These are phyloP conservation scores for Leishmania major DNA, from an alignment of 208 protist species.

Conservation along the genomic window DNA sequence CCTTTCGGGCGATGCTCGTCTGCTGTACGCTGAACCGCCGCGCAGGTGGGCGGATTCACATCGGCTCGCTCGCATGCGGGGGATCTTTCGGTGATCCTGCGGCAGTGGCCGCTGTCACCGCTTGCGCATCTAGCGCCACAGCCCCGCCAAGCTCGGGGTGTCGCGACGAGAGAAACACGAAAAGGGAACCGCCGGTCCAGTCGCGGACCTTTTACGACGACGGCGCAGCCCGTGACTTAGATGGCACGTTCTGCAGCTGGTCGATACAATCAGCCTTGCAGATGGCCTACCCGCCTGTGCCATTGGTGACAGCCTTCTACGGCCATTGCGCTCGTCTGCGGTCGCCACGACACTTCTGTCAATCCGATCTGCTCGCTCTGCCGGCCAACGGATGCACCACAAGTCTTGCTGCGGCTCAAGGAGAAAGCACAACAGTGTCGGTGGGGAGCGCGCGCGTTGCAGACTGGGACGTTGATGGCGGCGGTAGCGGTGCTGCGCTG, in stretches of 20 bases:
- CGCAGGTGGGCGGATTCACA: background rate
- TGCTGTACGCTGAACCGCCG: background rate
- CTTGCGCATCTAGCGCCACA: background rate
- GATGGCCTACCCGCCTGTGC: conserved; percentile 4
- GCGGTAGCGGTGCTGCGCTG: background rate
- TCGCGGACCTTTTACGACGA: background rate
- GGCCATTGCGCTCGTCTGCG: background rate
- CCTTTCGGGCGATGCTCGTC: background rate
- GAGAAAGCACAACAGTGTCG: background rate
- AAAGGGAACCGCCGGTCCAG: background rate
- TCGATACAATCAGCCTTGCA: conserved; percentile 9
- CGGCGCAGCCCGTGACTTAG: background rate
- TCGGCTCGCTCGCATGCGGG: background rate
- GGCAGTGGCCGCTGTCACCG: background rate
- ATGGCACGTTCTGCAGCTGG: conserved; percentile 3
- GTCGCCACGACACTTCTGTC: background rate
- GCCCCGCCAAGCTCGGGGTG: background rate
- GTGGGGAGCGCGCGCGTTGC: background rate
- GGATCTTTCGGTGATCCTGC: background rate
- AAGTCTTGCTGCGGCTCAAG: background rate
- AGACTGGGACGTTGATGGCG: background rate
- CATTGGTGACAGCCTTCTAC: background rate
- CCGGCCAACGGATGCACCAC: background rate
- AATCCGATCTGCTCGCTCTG: background rate
- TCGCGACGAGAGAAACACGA: background rate